A percentile compares a stretch with the other conserved stretches of the same genome.
phyloP scores from a whole-genome alignment of 768 basidiomycete genomes.

The Xerocomellus chrysenteron region DNA sequence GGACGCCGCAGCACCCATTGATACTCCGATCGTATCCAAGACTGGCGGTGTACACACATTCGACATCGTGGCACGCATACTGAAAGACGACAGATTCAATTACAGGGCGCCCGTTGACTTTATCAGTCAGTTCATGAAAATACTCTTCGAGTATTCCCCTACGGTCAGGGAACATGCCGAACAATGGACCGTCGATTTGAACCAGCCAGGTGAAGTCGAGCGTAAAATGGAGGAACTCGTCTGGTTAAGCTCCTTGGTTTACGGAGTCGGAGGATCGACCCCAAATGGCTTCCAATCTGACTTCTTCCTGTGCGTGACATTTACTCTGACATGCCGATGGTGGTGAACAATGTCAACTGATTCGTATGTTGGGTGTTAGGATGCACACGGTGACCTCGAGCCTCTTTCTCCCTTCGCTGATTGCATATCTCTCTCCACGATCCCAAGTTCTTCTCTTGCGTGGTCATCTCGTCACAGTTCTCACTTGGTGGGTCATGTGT shows the following conservation, averaged over 20 bases:
- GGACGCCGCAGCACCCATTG: not conserved
- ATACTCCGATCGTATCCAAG: not conserved
- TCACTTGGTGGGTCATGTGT: constrained; percentile 30
- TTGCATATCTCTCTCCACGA: constrained; percentile 10
- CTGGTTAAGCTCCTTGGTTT: constrained; percentile 54
- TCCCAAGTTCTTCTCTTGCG: constrained; percentile 28
- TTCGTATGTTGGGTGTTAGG: not conserved
- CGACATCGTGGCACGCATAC: constrained; percentile 50
- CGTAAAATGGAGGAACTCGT: constrained; percentile 62
- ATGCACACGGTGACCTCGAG: constrained; percentile 30
- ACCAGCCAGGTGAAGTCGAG: constrained; percentile 38
- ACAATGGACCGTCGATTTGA: constrained; percentile 43
- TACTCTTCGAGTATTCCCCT: not conserved
- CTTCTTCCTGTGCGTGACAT: constrained; percentile 49
- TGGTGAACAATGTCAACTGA: not conserved
- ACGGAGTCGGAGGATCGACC: constrained; percentile 55
- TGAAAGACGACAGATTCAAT: constrained; percentile 42
- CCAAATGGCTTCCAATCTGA: constrained; percentile 41
- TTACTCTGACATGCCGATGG: not conserved
- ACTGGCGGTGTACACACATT: constrained; percentile 35
- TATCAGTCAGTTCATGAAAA: constrained; percentile 20
- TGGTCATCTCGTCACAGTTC: constrained; percentile 23
- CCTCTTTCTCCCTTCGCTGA: constrained; percentile 26
- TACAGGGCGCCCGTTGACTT: constrained; percentile 10
- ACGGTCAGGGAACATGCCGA: constrained; percentile 25